A percentile compares a stretch with the other conserved stretches of the same genome.
phyloP scores from a whole-genome alignment of 2,329 filamentous ascomycete genomes.

The Aureobasidium lini region DNA sequence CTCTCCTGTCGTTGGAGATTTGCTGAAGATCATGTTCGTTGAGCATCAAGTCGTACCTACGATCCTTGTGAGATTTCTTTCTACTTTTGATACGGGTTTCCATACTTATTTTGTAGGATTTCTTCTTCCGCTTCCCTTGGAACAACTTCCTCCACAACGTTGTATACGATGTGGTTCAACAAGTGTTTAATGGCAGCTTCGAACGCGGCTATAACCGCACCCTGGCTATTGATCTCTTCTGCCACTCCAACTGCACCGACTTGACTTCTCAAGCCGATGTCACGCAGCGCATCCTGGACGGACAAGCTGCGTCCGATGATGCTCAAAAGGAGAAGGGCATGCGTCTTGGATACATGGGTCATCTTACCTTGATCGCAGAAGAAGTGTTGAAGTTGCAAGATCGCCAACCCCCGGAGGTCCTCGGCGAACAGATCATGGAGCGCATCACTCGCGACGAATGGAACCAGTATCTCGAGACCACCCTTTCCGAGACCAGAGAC shows the following conservation, averaged over 20 bases:
- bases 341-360: constrained; percentile 96
- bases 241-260: constrained; percentile 6
- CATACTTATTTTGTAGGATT: constrained; percentile 53
- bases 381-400: constrained; percentile 99
- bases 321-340: constrained; percentile 78
- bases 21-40: constrained; percentile 92
- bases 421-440: constrained; percentile 77
- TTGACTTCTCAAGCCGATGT: constrained; percentile 67
- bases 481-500: constrained; percentile 85
- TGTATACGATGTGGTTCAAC: constrained; percentile 96
- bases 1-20: constrained; percentile 82
- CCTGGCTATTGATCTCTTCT: constrained; percentile 82
- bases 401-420: constrained; percentile 77
- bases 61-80: constrained; percentile 63
- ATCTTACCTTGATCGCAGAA: constrained; percentile 92
- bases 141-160: constrained; percentile 99
- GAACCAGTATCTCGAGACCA: constrained; percentile 91
- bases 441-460: constrained; percentile 84
- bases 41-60: constrained; percentile 90
- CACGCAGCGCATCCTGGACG: constrained; percentile 84
- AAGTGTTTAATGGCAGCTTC: constrained; percentile 98
- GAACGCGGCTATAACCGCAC: constrained; percentile 88
- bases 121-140: constrained; percentile 98
- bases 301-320: constrained; percentile 78
- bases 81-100: neutral